These are phyloP conservation scores for Antrodiella citrinella DNA, from an alignment of 768 basidiomycete species.

Conservation along the genomic window DNA sequence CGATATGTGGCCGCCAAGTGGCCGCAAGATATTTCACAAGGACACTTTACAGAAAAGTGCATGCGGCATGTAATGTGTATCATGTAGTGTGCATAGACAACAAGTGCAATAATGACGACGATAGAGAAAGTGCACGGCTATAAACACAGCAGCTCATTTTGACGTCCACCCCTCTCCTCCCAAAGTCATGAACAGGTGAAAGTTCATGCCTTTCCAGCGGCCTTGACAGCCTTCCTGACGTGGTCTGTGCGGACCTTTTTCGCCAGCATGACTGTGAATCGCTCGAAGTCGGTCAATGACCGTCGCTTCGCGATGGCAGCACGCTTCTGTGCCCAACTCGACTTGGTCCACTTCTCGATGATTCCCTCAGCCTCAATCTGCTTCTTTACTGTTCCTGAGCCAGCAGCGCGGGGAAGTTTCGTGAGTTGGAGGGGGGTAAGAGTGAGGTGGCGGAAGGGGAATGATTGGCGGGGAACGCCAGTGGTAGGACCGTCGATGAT, in stretches of 20 bases:
- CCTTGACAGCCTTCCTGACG: conserved; percentile 62
- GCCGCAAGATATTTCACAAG: no score
- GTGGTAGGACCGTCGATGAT: conserved; percentile 93
- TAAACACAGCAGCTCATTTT: not conserved
- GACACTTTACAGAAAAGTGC: not conserved
- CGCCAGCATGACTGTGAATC: conserved; percentile 79
- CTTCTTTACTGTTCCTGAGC: conserved; percentile 77
- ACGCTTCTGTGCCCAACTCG: conserved; percentile 84
- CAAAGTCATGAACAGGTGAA: not conserved
- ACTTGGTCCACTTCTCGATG: conserved; percentile 83
- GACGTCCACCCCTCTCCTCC: not conserved
- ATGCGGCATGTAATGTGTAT: not conserved
- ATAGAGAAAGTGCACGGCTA: not conserved
- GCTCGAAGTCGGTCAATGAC: conserved; percentile 81
- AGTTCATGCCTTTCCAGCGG: conserved; percentile 43
- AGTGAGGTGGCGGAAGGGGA: conserved; percentile 86
- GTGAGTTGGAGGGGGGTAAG: conserved; percentile 82
- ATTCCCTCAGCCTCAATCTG: conserved; percentile 79
- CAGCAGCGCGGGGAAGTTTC: conserved; percentile 81
- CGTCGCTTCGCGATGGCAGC: conserved; percentile 66
- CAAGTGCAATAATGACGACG: not conserved
- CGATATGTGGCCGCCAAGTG: no score
- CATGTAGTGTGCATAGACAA: not conserved
- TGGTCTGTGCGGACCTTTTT: conserved; percentile 84
- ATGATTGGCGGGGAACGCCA: conserved; percentile 85